Percentiles rank a stretch among this genome's conserved stretches.
Conservation (phyloP, 2,329 filamentous ascomycete genomes). For the Cladosporium sp. region DNA sequence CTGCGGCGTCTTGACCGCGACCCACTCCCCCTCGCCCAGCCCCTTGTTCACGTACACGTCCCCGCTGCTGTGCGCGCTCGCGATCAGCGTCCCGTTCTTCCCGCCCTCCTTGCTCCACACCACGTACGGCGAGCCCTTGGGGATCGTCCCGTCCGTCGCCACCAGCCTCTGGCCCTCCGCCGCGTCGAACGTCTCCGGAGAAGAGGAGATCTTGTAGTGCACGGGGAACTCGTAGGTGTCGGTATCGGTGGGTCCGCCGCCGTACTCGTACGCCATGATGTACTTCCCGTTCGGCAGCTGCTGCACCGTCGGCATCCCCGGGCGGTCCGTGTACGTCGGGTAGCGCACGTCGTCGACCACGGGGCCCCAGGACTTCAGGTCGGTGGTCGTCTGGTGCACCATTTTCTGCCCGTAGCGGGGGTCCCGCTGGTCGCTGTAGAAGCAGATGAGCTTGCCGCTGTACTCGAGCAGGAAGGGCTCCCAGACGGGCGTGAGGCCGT, state of each 20-base stretch:
- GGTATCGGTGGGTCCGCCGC: conserved; percentile 41
- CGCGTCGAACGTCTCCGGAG: conserved; percentile 41
- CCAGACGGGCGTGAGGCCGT: conserved; percentile 65
- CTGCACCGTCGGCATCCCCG: conserved; percentile 59
- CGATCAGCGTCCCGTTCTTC: conserved; percentile 45
- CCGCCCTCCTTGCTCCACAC: conserved; percentile 45
- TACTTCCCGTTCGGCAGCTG: conserved; percentile 40
- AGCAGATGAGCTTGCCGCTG: conserved; percentile 55
- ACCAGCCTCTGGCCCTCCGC: conserved; percentile 35
- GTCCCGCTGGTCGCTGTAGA: conserved; percentile 67
- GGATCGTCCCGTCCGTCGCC: conserved; percentile 38
- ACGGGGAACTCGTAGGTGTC: conserved; percentile 33
- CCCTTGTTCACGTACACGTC: conserved; percentile 9
- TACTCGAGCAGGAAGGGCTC: conserved; percentile 60
- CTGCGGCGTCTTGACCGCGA: background rate
- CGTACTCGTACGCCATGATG: conserved; percentile 60
- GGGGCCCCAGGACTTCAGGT: conserved; percentile 56
- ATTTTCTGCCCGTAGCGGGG: conserved; percentile 61
- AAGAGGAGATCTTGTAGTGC: conserved; percentile 43
- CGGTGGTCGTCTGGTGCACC: conserved; percentile 56
- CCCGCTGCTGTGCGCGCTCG: conserved; percentile 16
- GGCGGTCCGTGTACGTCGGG: conserved; percentile 55
- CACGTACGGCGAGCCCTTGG: conserved; percentile 43
- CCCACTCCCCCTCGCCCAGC: conserved; percentile 2
- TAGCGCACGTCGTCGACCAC: conserved; percentile 59